Conservation (phyloP, 345 rosid species). For the Erucastrum elatum region DNA sequence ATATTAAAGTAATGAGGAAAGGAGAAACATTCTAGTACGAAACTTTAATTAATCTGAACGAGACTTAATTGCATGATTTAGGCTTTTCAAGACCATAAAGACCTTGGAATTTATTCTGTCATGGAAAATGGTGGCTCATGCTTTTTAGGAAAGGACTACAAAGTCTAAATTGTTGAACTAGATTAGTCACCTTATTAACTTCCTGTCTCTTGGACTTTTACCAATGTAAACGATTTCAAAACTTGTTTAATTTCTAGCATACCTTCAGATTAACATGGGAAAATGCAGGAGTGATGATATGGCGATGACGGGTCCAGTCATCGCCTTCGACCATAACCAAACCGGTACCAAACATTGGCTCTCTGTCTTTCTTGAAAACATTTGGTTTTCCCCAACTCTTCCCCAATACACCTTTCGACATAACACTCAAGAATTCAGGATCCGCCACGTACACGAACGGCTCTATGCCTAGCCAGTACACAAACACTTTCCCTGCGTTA, state of each 20-base stretch:
- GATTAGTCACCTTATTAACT: constrained; percentile 29
- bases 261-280: constrained; percentile 81
- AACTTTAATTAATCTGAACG: constrained; percentile 23
- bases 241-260: not conserved
- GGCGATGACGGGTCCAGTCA: constrained; percentile 90
- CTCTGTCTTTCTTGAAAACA: constrained; percentile 48
- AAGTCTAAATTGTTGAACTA: constrained; percentile 32
- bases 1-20: constrained; percentile 3
- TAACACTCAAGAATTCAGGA: constrained; percentile 2
- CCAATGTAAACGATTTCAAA: constrained; percentile 9
- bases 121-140: constrained; percentile 20
- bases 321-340: constrained; percentile 86
- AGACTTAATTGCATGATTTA: constrained; percentile 7
- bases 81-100: constrained; percentile 14
- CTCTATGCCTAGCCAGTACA: constrained; percentile 80
- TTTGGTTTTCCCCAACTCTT: constrained; percentile 6
- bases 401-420: constrained; percentile 4
- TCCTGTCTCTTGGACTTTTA: constrained; percentile 9
- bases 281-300: constrained; percentile 81
- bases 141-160: not conserved
- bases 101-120: constrained; percentile 11
- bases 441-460: constrained; percentile 63
- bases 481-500: constrained; percentile 1
- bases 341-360: constrained; percentile 92
- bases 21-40: not conserved